These are phyloP conservation scores for Erythrophleum fordii DNA, from an alignment of 306 rosid genomes.

Conservation along the genomic window DNA sequence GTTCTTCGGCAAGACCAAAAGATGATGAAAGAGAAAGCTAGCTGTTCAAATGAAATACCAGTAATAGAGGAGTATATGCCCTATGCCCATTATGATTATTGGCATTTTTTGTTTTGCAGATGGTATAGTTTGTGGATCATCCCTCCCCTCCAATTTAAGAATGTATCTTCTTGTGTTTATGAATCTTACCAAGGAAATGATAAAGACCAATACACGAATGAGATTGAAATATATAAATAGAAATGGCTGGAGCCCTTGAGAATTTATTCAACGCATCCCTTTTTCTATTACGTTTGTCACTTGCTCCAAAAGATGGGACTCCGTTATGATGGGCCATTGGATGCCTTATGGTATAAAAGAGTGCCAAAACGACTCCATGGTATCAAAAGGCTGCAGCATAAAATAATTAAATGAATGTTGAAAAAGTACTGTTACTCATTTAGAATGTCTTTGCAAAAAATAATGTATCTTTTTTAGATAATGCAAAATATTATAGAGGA, in stretches of 20 bases:
- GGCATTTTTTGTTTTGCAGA: conserved; percentile 55
- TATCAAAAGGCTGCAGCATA: neutral
- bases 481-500: neutral
- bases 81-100: conserved; percentile 57
- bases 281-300: neutral
- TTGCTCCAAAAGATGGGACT: conserved; percentile 9
- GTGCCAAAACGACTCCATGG: neutral
- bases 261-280: conserved; percentile 20
- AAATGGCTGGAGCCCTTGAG: conserved; percentile 15
- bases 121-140: conserved; percentile 67
- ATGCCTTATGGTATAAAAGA: neutral
- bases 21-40: conserved; percentile 74
- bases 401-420: neutral
- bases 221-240: conserved; percentile 57
- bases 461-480: neutral
- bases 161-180: conserved; percentile 50
- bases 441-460: neutral
- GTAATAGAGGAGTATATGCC: conserved; percentile 55
- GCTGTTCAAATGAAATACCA: conserved; percentile 37
- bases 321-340: conserved; percentile 1
- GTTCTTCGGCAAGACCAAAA: conserved; percentile 69
- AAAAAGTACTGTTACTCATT: neutral
- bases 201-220: conserved; percentile 46
- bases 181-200: conserved; percentile 55
- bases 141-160: conserved; percentile 43